phyloP scores from a whole-genome alignment of 306 rosid species.

The Pterocarpus macrocarpus region DNA sequence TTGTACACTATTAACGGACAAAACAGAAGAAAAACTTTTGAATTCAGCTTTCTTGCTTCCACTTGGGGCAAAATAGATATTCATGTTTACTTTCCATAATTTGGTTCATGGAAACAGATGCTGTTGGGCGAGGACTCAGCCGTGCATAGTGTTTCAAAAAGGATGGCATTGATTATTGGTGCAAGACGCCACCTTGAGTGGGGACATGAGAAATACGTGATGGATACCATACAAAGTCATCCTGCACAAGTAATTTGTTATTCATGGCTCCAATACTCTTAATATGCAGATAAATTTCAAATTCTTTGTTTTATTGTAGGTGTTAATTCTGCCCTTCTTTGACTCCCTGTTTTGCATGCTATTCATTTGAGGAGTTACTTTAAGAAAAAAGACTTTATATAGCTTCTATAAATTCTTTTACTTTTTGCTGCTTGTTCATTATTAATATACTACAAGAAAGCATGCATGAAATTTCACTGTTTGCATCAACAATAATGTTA shows the following conservation, averaged over 20 bases:
- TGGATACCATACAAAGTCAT: constrained; percentile 97
- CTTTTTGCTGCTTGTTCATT: constrained; percentile 12
- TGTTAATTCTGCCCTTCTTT: constrained; percentile 11
- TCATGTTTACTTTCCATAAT: constrained; percentile 44
- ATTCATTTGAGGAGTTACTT: constrained; percentile 24
- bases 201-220: constrained; percentile 93
- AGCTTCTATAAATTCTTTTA: neutral
- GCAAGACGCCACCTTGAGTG: constrained; percentile 96
- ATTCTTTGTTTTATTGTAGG: constrained; percentile 16
- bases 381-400: neutral
- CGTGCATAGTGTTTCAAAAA: constrained; percentile 67
- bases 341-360: constrained; percentile 20
- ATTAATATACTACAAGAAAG: neutral
- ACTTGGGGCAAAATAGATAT: constrained; percentile 34
- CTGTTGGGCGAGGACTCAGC: constrained; percentile 75
- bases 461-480: constrained; percentile 24
- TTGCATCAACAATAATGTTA: neutral
- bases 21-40: constrained; percentile 26
- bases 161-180: constrained; percentile 84
- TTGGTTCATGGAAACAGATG: constrained; percentile 62
- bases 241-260: constrained; percentile 82
- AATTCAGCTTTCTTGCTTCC: constrained; percentile 39
- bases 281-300: constrained; percentile 3
- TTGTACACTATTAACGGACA: constrained; percentile 38
- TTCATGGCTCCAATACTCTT: constrained; percentile 30